phyloP scores from a whole-genome alignment of 352 stramenopile species.

The Globisporangium parvum region DNA sequence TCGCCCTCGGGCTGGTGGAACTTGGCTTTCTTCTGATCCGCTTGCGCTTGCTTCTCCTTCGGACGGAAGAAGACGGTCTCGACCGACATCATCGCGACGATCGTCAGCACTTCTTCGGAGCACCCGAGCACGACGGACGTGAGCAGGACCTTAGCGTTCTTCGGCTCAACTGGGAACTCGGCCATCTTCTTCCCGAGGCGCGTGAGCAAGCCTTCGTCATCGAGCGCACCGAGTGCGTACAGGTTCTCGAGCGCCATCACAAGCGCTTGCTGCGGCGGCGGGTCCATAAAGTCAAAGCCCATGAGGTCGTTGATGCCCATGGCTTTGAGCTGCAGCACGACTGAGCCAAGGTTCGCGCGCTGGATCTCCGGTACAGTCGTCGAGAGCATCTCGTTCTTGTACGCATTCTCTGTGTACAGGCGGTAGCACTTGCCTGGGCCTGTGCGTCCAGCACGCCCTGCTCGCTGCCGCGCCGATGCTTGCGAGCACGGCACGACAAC shows the following conservation, averaged over 20 bases:
- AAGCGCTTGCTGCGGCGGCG: constrained; percentile 95
- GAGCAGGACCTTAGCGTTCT: constrained; percentile 98
- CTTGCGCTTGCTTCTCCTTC: constrained; percentile 98
- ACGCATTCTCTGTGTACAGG: constrained; percentile 98
- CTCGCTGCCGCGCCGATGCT: constrained; percentile 95
- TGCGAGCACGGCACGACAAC: constrained; percentile 98
- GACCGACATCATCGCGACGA: constrained; percentile 98
- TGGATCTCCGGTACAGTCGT: constrained; percentile 99
- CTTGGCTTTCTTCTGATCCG: constrained; percentile 99
- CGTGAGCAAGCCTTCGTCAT: constrained; percentile 93
- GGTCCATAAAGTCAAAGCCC: constrained; percentile 99
- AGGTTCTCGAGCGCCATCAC: constrained; percentile 97
- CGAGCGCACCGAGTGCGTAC: constrained; percentile 95
- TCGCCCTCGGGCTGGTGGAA: constrained; percentile 99
- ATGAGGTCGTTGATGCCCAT: constrained; percentile 99
- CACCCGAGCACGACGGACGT: constrained; percentile 97
- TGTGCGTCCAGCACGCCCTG: constrained; percentile 96
- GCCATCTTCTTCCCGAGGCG: constrained; percentile 98
- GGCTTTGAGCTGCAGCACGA: constrained; percentile 98
- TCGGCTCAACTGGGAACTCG: constrained; percentile 98
- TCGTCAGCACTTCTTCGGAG: constrained; percentile 98
- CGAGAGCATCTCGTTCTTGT: constrained; percentile 96
- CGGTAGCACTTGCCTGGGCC: constrained; percentile 99
- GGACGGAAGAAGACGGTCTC: constrained; percentile 98
- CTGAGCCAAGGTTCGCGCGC: constrained; percentile 96